phyloP scores from a whole-genome alignment of 2,329 filamentous ascomycete genomes.

The Orbilia ellipsospora region DNA sequence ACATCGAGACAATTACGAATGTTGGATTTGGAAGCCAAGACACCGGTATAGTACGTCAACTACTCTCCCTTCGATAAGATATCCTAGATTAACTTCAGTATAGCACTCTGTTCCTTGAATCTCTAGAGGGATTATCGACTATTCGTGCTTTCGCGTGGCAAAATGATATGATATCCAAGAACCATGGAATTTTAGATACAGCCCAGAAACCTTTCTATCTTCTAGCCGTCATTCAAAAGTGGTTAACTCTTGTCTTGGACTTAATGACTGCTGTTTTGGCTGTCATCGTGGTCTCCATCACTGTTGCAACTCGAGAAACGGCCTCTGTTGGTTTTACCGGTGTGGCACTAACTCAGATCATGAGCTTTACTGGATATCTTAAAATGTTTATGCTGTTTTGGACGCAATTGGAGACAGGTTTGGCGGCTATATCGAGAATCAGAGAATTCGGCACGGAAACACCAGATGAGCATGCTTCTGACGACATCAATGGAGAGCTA shows the following conservation, averaged over 20 bases:
- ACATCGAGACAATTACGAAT: slow-evolving; percentile 72
- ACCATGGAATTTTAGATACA: slow-evolving; percentile 66
- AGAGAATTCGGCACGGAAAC: slow-evolving; percentile 60
- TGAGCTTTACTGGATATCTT: slow-evolving; percentile 60
- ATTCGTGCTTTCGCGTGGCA: slow-evolving; percentile 71
- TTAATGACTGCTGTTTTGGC: slow-evolving; percentile 67
- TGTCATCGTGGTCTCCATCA: slow-evolving; percentile 66
- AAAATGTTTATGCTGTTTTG: slow-evolving; percentile 61
- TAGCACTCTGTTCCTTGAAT: slow-evolving; percentile 69
- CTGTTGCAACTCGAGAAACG: slow-evolving; percentile 63
- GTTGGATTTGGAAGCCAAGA: slow-evolving; percentile 72
- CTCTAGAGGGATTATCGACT: slow-evolving; percentile 68
- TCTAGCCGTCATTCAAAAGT: slow-evolving; percentile 69
- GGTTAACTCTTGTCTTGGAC: slow-evolving; percentile 68
- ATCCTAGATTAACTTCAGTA: no score
- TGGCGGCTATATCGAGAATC: slow-evolving; percentile 62
- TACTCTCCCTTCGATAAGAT: background rate
- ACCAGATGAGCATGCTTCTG: slow-evolving; percentile 59
- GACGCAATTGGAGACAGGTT: slow-evolving; percentile 62
- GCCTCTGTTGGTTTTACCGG: slow-evolving; percentile 61
- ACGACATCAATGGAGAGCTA: slow-evolving; percentile 49
- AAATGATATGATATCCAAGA: slow-evolving; percentile 64
- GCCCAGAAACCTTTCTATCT: slow-evolving; percentile 71
- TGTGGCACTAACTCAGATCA: slow-evolving; percentile 62
- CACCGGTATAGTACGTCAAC: slow-evolving; percentile 65